These are phyloP conservation scores for Achaetomiella virescens DNA, from an alignment of 495 filamentous ascomycete genomes.

Conservation along the genomic window DNA sequence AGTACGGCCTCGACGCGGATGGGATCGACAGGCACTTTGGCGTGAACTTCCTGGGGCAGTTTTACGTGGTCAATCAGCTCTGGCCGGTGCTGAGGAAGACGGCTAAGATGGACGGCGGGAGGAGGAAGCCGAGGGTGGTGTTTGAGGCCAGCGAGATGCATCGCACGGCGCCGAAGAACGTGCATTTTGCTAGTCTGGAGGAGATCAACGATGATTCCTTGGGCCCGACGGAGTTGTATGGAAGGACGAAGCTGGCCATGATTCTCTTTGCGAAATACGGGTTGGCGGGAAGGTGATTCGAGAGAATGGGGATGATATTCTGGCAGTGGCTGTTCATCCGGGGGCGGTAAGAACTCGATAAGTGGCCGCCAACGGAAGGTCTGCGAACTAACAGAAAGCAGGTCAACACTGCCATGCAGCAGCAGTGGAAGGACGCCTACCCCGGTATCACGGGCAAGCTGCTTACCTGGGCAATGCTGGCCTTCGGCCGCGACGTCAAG, in stretches of 20 bases:
- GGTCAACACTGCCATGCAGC: conserved; percentile 44
- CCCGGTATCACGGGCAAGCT: conserved; percentile 37
- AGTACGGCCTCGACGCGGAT: conserved; percentile 36
- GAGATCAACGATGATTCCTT: conserved; percentile 52
- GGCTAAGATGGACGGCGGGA: conserved; percentile 24
- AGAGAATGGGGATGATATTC: conserved; percentile 36
- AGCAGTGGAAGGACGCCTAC: conserved; percentile 45
- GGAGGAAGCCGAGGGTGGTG: conserved; percentile 38
- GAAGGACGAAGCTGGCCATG: conserved; percentile 50
- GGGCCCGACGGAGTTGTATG: conserved; percentile 48
- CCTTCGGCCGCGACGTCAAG: conserved; percentile 32
- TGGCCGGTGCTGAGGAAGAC: conserved; percentile 40
- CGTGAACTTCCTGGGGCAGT: conserved; percentile 47
- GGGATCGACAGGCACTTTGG: conserved; percentile 48
- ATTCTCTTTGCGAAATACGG: conserved; percentile 47
- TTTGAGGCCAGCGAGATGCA: conserved; percentile 52
- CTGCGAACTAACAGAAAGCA: background rate
- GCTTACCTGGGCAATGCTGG: conserved; percentile 28
- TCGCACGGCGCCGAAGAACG: conserved; percentile 36
- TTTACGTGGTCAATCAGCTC: conserved; percentile 38
- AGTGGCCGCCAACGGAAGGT: too few species aligned
- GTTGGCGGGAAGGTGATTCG: conserved; percentile 35
- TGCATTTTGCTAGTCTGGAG: conserved; percentile 38
- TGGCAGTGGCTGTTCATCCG: conserved; percentile 39
- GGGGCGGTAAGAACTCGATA: conserved; percentile 34